These are phyloP conservation scores for Insectozyma bohioensis DNA, from an alignment of 1,139 yeast genomes.

Conservation along the genomic window DNA sequence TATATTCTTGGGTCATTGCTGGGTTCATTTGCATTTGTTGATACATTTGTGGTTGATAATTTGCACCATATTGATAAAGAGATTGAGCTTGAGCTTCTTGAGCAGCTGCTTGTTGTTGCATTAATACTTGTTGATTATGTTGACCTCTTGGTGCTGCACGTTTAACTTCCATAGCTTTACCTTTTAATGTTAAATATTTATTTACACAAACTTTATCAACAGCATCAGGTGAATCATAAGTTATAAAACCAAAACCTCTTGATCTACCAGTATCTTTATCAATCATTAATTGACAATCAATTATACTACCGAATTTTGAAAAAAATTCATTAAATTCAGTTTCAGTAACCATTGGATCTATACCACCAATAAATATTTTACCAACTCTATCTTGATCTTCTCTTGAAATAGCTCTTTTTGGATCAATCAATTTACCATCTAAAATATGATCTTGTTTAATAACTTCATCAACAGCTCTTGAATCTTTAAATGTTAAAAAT, in stretches of 20 bases:
- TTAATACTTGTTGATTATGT: constrained; percentile 41
- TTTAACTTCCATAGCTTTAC: constrained; percentile 91
- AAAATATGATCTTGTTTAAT: constrained; percentile 84
- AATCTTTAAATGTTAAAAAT: constrained; percentile 81
- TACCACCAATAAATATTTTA: constrained; percentile 97
- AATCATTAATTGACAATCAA: constrained; percentile 96
- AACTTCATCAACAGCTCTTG: constrained; percentile 84
- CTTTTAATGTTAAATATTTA: constrained; percentile 80
- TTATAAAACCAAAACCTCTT: constrained; percentile 96
- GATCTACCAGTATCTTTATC: constrained; percentile 98
- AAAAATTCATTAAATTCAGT: constrained; percentile 86
- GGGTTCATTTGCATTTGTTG: constrained; percentile 58
- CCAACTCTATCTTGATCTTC: constrained; percentile 98
- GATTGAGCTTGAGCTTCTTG: constrained; percentile 22
- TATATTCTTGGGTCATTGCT: constrained; percentile 85
- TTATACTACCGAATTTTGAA: constrained; percentile 86
- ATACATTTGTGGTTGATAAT: constrained; percentile 12
- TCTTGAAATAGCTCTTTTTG: constrained; percentile 96
- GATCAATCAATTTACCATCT: constrained; percentile 97
- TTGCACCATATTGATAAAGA: constrained; percentile 29
- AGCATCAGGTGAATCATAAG: constrained; percentile 94
- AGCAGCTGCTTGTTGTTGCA: constrained; percentile 40
- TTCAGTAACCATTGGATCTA: constrained; percentile 93
- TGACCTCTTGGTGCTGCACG: constrained; percentile 93
- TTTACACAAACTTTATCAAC: constrained; percentile 88